These are phyloP conservation scores for Alternaria gansuensis DNA, from an alignment of 2,329 filamentous ascomycete genomes.

Conservation along the genomic window DNA sequence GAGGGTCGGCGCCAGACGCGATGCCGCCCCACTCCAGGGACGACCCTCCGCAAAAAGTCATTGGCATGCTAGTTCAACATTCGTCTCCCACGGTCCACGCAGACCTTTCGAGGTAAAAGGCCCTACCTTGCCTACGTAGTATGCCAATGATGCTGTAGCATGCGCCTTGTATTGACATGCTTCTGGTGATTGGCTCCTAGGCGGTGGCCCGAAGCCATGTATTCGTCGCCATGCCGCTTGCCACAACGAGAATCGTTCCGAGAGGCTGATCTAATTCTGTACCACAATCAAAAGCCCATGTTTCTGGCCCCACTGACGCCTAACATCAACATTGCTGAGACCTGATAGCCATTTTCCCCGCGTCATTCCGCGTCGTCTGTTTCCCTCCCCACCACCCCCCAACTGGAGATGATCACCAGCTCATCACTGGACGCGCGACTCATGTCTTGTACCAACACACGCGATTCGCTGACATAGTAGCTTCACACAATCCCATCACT, in stretches of 20 bases:
- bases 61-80: constrained; percentile 25
- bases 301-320: constrained; percentile 47
- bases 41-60: constrained; percentile 20
- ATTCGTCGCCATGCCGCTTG: constrained; percentile 49
- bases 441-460: constrained; percentile 27
- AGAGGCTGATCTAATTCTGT: constrained; percentile 39
- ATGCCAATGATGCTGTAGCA: constrained; percentile 33
- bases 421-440: constrained; percentile 30
- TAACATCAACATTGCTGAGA: constrained; percentile 33
- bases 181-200: constrained; percentile 40
- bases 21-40: constrained; percentile 20
- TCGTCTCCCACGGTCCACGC: constrained; percentile 33
- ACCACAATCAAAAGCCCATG: constrained; percentile 41
- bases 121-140: constrained; percentile 24
- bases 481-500: constrained; percentile 8
- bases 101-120: constrained; percentile 40
- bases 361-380: constrained; percentile 16
- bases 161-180: constrained; percentile 29
- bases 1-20: constrained; percentile 14
- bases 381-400: constrained; percentile 4
- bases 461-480: constrained; percentile 24
- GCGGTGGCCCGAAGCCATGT: constrained; percentile 42
- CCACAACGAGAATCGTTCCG: constrained; percentile 36
- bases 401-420: constrained; percentile 41
- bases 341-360: constrained; percentile 16